Percentiles rank a stretch among this genome's conserved stretches.
phyloP scores from a whole-genome alignment of 192 early-diverging fungal species.

The Gonapodya prolifera region DNA sequence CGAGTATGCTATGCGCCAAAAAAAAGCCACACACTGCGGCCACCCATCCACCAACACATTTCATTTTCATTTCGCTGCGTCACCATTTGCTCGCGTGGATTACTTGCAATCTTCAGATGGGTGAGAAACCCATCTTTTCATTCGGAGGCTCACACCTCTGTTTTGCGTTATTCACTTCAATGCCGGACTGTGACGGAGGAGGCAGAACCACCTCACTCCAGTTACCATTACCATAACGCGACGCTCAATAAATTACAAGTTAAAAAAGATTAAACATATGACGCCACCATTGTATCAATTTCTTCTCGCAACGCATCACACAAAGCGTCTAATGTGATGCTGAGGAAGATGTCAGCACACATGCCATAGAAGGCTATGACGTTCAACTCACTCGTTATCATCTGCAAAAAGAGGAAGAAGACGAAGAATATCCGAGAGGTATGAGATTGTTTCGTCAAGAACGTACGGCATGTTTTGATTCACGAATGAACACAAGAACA shows the following conservation, averaged over 20 bases:
- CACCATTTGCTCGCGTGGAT: neutral
- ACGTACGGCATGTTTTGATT: neutral
- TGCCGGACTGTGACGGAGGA: neutral
- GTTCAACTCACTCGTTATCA: neutral
- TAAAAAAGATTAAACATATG: no score
- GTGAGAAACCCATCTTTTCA: neutral
- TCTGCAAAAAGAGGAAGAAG: no score
- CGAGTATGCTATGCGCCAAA: no score
- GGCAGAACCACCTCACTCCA: no score
- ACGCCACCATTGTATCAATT: neutral
- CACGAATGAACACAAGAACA: neutral
- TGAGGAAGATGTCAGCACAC: neutral
- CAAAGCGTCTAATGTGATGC: neutral
- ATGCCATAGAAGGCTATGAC: neutral
- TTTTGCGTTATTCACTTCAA: neutral
- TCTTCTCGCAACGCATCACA: neutral
- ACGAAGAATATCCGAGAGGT: neutral
- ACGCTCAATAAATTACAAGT: no score
- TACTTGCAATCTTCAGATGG: neutral
- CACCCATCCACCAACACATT: no score
- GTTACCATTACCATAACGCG: no score
- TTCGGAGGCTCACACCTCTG: neutral
- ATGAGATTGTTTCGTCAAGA: neutral
- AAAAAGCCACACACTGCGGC: no score
- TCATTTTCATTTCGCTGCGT: no score